A percentile compares a stretch with the other conserved stretches of the same genome.
phyloP scores from a whole-genome alignment of 306 rosid genomes.

The Prunus campanulata region DNA sequence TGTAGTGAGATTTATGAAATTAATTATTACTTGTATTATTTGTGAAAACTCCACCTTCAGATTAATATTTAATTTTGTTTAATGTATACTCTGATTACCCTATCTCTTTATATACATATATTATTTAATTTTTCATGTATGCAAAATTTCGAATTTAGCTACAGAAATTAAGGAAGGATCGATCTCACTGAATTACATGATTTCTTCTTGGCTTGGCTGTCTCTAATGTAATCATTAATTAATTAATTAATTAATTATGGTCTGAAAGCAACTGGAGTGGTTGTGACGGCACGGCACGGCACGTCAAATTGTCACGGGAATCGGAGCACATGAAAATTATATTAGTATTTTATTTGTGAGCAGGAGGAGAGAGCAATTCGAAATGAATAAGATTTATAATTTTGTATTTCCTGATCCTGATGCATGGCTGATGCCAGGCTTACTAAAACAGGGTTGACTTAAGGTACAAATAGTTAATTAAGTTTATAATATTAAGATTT shows the following conservation, averaged over 20 bases:
- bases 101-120: too few species aligned
- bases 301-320: conserved; percentile 18
- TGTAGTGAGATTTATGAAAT: conserved; percentile 18
- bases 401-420: not conserved
- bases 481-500: not conserved
- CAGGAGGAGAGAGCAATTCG: conserved; percentile 19
- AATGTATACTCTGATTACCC: not conserved
- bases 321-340: conserved; percentile 11
- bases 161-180: conserved; percentile 16
- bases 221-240: not conserved
- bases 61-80: not conserved
- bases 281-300: conserved; percentile 71
- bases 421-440: not conserved
- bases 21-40: conserved; percentile 13
- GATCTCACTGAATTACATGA: conserved; percentile 26
- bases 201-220: not conserved
- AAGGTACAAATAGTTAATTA: not conserved
- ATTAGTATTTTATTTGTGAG: conserved; percentile 27
- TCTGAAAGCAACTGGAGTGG: conserved; percentile 30
- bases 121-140: too few species aligned
- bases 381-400: not conserved
- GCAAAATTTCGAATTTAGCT: not conserved
- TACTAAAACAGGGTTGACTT: conserved; percentile 47
- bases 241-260: not conserved
- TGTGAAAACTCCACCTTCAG: not conserved